These are phyloP conservation scores for Auricularia sp. DNA, from an alignment of 768 basidiomycete genomes.

Conservation along the genomic window DNA sequence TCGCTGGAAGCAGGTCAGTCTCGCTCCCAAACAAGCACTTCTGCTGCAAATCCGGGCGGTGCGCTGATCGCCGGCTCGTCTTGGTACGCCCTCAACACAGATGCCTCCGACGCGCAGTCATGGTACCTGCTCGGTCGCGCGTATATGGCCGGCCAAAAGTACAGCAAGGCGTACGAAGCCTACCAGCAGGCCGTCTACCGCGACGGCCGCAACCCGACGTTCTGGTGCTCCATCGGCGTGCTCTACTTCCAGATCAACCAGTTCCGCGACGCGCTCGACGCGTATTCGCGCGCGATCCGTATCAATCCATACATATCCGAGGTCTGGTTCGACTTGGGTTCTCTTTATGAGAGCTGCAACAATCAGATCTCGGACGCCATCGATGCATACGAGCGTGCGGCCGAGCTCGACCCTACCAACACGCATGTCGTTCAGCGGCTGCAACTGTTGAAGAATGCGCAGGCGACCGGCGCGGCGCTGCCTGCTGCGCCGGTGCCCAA, in stretches of 20 bases:
- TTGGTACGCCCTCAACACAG: constrained; percentile 27
- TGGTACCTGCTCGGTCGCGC: constrained; percentile 99
- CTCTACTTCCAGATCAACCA: constrained; percentile 99
- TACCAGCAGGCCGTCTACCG: constrained; percentile 99
- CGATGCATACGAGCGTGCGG: constrained; percentile 92
- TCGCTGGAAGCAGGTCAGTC: constrained; percentile 84
- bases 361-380: constrained; percentile 98
- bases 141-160: constrained; percentile 97
- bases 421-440: constrained; percentile 72
- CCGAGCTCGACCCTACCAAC: constrained; percentile 86
- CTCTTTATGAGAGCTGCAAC: constrained; percentile 95
- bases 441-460: constrained; percentile 66
- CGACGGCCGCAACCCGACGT: constrained; percentile 96
- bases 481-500: constrained; percentile 85
- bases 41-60: background rate
- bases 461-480: constrained; percentile 59
- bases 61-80: background rate
- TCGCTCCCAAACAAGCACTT: background rate
- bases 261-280: constrained; percentile 96
- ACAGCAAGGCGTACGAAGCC: constrained; percentile 98
- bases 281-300: constrained; percentile 96
- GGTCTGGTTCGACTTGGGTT: constrained; percentile 96
- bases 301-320: constrained; percentile 96
- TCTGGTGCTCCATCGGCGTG: constrained; percentile 99
- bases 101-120: constrained; percentile 90